phyloP scores from a whole-genome alignment of 2,329 filamentous ascomycete species.

The Hortaea werneckii region DNA sequence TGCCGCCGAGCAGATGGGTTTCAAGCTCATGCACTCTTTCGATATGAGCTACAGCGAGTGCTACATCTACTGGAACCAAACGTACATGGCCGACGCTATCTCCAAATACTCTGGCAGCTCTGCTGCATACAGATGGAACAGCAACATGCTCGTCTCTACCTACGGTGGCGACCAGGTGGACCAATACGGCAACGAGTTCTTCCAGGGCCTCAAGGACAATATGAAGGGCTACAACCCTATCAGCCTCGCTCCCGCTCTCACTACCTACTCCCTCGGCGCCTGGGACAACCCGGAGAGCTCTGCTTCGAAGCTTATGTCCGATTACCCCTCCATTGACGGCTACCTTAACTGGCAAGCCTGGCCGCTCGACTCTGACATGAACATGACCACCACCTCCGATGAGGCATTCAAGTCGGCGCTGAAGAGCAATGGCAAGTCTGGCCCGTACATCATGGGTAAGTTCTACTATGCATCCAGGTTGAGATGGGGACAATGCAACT shows the following conservation, averaged over 20 bases:
- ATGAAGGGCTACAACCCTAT: constrained; percentile 23
- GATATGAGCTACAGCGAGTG: constrained; percentile 29
- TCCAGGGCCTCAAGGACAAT: constrained; percentile 24
- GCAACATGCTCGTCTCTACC: constrained; percentile 28
- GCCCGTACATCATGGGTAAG: constrained; percentile 31
- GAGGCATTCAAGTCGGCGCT: constrained; percentile 26
- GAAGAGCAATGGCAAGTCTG: constrained; percentile 24
- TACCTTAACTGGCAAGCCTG: constrained; percentile 33
- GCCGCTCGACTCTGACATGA: constrained; percentile 23
- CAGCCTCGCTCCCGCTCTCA: constrained; percentile 26
- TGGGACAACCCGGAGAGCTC: constrained; percentile 16
- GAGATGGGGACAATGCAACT: constrained; percentile 9
- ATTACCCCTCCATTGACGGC: constrained; percentile 27
- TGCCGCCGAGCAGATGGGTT: constrained; percentile 24
- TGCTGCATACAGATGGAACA: constrained; percentile 28
- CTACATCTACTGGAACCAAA: constrained; percentile 28
- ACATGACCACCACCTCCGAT: constrained; percentile 24
- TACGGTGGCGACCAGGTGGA: constrained; percentile 25
- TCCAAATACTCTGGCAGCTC: constrained; percentile 23
- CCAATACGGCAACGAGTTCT: constrained; percentile 28
- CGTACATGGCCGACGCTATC: constrained; percentile 26
- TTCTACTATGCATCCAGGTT: constrained; percentile 10
- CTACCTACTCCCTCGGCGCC: constrained; percentile 22
- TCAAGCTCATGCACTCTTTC: constrained; percentile 30
- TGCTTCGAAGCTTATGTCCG: constrained; percentile 19